Evolutionary conservation across 1,139 yeast species (phyloP).

Genomic region (Magnusiomyces suaveolens): DNA sequence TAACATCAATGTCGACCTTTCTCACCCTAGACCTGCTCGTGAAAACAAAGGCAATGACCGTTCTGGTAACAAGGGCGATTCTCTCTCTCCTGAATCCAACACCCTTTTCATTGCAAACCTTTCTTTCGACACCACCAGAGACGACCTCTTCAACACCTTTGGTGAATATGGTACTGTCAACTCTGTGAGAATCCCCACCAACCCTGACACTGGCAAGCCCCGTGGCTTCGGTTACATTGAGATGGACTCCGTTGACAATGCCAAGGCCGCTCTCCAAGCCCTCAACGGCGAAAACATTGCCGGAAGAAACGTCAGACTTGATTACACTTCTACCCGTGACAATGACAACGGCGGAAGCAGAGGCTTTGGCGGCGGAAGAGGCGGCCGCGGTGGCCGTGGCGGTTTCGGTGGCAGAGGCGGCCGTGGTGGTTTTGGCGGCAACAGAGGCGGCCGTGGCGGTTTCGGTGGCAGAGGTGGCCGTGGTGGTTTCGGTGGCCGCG

Average conservation of each 20-base stretch:
- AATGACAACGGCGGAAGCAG: slow-evolving; percentile 36
- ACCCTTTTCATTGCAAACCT: slow-evolving; percentile 93
- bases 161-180: slow-evolving; percentile 70
- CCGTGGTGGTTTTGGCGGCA: slow-evolving; percentile 24
- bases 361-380: slow-evolving; percentile 37
- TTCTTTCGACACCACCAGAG: slow-evolving; percentile 81
- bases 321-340: slow-evolving; percentile 86
- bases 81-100: slow-evolving; percentile 45
- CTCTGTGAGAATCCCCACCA: slow-evolving; percentile 91
- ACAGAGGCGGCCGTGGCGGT: slow-evolving; percentile 21
- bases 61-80: slow-evolving; percentile 11
- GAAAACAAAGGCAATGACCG: slow-evolving; percentile 8
- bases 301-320: slow-evolving; percentile 92
- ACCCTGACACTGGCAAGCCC: slow-evolving; percentile 97
- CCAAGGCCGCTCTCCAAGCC: slow-evolving; percentile 78
- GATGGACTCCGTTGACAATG: slow-evolving; percentile 76
- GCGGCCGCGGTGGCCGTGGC: slow-evolving; percentile 40
- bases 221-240: slow-evolving; percentile 98
- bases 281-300: slow-evolving; percentile 81
- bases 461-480: slow-evolving; percentile 5
- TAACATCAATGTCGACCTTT: slow-evolving; percentile 86
- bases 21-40: slow-evolving; percentile 63
- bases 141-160: slow-evolving; percentile 60
- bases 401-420: slow-evolving; percentile 27
- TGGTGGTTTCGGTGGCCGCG: slow-evolving; percentile 15